Conservation (phyloP, 1,139 yeast genomes). For the Suhomyces yuchorum region DNA sequence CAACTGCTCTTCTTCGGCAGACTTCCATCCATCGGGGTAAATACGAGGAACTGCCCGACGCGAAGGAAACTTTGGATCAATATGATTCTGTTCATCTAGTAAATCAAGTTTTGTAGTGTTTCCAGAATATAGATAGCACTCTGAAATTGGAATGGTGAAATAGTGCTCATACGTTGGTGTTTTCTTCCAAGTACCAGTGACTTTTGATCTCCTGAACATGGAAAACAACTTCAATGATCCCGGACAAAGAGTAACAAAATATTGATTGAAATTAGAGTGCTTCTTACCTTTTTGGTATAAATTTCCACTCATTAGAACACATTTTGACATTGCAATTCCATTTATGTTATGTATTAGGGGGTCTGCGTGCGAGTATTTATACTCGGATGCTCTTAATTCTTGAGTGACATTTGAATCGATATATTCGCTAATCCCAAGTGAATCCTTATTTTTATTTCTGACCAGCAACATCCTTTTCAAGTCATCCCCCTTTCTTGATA, state of each 20-base stretch:
- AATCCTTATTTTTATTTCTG: conserved; percentile 48
- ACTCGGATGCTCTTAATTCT: conserved; percentile 56
- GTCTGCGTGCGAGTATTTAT: conserved; percentile 55
- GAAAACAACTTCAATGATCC: conserved; percentile 61
- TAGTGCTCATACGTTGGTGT: conserved; percentile 50
- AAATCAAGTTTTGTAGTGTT: conserved; percentile 59
- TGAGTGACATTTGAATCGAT: conserved; percentile 59
- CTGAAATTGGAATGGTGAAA: conserved; percentile 60
- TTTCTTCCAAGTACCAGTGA: conserved; percentile 48
- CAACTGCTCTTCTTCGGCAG: conserved; percentile 70
- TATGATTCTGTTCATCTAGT: conserved; percentile 46
- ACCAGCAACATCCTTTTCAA: conserved; percentile 36
- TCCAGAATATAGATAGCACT: conserved; percentile 79
- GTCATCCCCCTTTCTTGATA: conserved; percentile 44
- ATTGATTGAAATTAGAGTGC: conserved; percentile 64
- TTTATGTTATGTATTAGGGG: conserved; percentile 57
- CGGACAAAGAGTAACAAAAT: conserved; percentile 67
- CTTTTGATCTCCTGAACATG: conserved; percentile 47
- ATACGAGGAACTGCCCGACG: conserved; percentile 65
- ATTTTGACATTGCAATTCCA: conserved; percentile 57
- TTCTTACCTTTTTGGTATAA: conserved; percentile 69
- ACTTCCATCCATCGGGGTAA: conserved; percentile 82
- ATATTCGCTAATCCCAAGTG: conserved; percentile 55
- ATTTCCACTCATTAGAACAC: conserved; percentile 63
- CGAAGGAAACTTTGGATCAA: conserved; percentile 55